Conservation (phyloP, 1,284 basidiomycete species). For the Naganishia albida region DNA sequence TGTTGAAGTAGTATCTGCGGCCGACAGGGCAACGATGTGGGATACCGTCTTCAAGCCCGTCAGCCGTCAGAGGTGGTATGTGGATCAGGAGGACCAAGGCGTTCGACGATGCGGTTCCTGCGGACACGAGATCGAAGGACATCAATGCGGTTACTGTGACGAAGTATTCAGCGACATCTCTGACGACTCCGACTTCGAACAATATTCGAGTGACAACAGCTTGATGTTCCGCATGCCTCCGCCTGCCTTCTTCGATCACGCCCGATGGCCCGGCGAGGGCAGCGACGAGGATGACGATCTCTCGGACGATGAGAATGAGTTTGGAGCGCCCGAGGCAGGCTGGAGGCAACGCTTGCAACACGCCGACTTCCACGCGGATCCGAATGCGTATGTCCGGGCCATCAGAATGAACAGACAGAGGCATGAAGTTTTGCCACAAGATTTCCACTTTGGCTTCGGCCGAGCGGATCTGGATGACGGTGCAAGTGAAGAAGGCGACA, state of each 20-base stretch:
- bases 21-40: conserved; percentile 31
- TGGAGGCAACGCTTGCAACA: neutral
- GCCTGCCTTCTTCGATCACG: neutral
- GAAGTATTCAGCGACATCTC: conserved; percentile 23
- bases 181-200: conserved; percentile 4
- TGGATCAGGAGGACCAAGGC: conserved; percentile 40
- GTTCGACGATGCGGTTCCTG: conserved; percentile 46
- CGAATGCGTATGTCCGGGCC: neutral
- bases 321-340: neutral
- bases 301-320: conserved; percentile 34
- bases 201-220: conserved; percentile 25
- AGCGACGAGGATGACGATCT: conserved; percentile 34
- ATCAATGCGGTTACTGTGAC: conserved; percentile 17
- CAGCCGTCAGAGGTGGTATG: conserved; percentile 22
- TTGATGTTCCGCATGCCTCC: conserved; percentile 1
- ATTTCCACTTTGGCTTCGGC: conserved; percentile 18
- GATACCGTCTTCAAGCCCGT: conserved; percentile 24
- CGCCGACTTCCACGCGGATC: neutral
- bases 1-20: conserved; percentile 38
- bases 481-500: conserved; percentile 3
- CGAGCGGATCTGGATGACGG: conserved; percentile 5
- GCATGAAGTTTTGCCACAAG: neutral
- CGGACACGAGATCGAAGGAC: conserved; percentile 40
- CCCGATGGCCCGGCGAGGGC: conserved; percentile 27
- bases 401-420: neutral